phyloP scores from a whole-genome alignment of 345 rosid genomes.

The Cardiospermum halicacabum region DNA sequence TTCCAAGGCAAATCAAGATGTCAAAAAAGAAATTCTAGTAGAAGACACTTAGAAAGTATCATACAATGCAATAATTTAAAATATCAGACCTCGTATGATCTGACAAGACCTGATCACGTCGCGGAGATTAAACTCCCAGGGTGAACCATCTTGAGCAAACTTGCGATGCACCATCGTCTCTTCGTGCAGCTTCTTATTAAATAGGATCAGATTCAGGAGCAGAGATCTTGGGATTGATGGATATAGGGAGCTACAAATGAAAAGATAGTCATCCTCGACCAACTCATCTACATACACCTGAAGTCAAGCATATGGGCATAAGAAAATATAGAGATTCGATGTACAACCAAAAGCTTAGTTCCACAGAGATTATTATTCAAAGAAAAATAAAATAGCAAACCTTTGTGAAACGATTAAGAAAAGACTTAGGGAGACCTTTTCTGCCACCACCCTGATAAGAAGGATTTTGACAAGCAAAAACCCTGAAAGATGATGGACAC shows the following conservation, averaged over 20 bases:
- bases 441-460: conserved; percentile 96
- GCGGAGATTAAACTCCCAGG: conserved; percentile 98
- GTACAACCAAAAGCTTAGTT: conserved; percentile 6
- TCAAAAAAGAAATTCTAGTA: not conserved
- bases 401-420: conserved; percentile 90
- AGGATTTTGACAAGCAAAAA: conserved; percentile 98
- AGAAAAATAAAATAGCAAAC: conserved; percentile 30
- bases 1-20: conserved; percentile 10
- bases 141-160: conserved; percentile 87
- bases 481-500: conserved; percentile 78
- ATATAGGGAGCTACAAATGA: conserved; percentile 68
- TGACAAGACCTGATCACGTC: conserved; percentile 90
- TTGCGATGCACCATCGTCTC: conserved; percentile 65
- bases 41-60: not conserved
- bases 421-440: conserved; percentile 94
- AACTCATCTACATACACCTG: conserved; percentile 92
- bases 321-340: not conserved
- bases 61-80: not conserved
- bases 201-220: conserved; percentile 67
- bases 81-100: conserved; percentile 57
- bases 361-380: not conserved
- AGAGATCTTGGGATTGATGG: conserved; percentile 60
- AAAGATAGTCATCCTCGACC: conserved; percentile 78
- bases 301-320: conserved; percentile 20
- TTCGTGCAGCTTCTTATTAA: conserved; percentile 75